Conservation (phyloP, 352 stramenopile species). For the Ophiocytium majus region DNA sequence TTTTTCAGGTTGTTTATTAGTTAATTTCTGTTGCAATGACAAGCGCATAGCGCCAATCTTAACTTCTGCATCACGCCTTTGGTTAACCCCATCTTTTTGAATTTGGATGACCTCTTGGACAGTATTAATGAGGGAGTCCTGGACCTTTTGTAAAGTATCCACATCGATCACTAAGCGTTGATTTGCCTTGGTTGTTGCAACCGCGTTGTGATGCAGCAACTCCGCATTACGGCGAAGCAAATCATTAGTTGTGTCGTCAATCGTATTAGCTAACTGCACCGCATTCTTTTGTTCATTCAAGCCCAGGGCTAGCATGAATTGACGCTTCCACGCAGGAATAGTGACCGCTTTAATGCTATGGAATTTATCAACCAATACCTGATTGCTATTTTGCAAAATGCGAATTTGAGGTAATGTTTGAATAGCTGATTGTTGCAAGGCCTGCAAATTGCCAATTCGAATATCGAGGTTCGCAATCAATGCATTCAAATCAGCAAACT, state of each 20-base stretch:
- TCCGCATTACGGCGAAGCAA: not conserved
- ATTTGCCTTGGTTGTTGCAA: not conserved
- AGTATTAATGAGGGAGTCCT: not conserved
- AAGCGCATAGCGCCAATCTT: too few relatives aligned
- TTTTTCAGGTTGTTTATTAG: too few relatives aligned
- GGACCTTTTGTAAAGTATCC: not conserved
- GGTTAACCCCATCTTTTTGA: not conserved
- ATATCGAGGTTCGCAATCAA: too few relatives aligned
- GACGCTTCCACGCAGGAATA: not conserved
- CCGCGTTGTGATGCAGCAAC: not conserved
- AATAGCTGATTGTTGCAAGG: too few relatives aligned
- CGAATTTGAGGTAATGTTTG: too few relatives aligned
- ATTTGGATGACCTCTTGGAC: not conserved
- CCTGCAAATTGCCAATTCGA: too few relatives aligned
- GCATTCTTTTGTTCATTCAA: not conserved
- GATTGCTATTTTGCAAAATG: not conserved
- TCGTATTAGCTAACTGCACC: not conserved
- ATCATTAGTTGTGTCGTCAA: not conserved
- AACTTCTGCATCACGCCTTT: not conserved
- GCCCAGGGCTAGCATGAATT: not conserved
- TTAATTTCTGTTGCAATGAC: too few relatives aligned
- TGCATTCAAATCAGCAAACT: too few relatives aligned
- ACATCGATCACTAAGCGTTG: constrained; percentile 8
- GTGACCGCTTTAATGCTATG: not conserved
- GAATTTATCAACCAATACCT: not conserved